Percentiles rank a stretch among this genome's conserved stretches.
These are phyloP conservation scores for Saccharomyces hybrid DNA, from an alignment of 1,139 yeast species.

Conservation along the genomic window DNA sequence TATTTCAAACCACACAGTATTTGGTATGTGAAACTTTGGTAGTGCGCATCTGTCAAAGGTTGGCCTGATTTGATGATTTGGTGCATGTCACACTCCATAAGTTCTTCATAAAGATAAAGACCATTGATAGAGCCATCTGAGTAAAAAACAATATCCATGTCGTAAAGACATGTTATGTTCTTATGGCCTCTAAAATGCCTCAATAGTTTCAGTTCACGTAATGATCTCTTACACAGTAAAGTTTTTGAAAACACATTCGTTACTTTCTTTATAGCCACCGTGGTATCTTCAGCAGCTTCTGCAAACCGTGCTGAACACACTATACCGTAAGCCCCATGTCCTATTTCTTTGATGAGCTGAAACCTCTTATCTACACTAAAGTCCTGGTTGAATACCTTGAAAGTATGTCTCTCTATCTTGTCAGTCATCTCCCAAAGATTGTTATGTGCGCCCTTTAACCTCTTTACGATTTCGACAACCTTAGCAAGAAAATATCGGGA, in stretches of 20 bases:
- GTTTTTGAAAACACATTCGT: slow-evolving; percentile 86
- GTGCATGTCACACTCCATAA: slow-evolving; percentile 98
- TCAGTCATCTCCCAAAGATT: slow-evolving; percentile 10
- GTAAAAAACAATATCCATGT: slow-evolving; percentile 67
- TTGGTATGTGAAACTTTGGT: slow-evolving; percentile 88
- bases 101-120: slow-evolving; percentile 82
- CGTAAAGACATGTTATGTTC: slow-evolving; percentile 88
- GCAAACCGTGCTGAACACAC: slow-evolving; percentile 87
- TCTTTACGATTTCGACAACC: neutral
- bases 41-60: slow-evolving; percentile 90
- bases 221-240: slow-evolving; percentile 80
- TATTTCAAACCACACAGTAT: slow-evolving; percentile 87
- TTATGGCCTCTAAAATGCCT: slow-evolving; percentile 90
- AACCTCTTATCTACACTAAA: slow-evolving; percentile 81
- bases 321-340: slow-evolving; percentile 96
- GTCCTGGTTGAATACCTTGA: slow-evolving; percentile 79
- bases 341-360: slow-evolving; percentile 80
- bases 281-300: slow-evolving; percentile 57
- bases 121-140: slow-evolving; percentile 67
- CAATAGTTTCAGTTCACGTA: slow-evolving; percentile 78
- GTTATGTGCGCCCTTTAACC: neutral
- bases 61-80: slow-evolving; percentile 92
- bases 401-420: slow-evolving; percentile 35
- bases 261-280: slow-evolving; percentile 92
- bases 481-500: neutral